Conservation (phyloP, 192 early-diverging fungal species). For the Linderina pennispora region DNA sequence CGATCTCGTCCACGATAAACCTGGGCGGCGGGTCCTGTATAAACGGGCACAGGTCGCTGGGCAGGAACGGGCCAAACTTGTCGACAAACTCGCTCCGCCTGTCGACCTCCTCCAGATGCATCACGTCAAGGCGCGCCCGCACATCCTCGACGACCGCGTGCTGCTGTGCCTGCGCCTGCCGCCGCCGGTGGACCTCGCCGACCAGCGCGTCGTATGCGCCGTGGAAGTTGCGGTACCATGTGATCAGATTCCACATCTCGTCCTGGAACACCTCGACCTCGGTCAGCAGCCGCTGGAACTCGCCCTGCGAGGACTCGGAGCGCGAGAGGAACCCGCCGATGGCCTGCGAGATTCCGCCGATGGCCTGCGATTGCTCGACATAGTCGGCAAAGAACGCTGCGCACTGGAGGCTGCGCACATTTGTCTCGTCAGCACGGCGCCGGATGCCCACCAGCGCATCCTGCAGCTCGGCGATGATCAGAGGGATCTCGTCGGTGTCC, state of each 20-base stretch:
- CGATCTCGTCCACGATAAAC: conserved; percentile 35
- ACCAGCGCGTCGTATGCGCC: conserved; percentile 41
- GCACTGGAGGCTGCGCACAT: conserved; percentile 36
- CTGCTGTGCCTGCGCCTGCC: conserved; percentile 26
- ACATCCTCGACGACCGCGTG: conserved; percentile 34
- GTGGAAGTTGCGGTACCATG: conserved; percentile 45
- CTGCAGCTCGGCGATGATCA: conserved; percentile 31
- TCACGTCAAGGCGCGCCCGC: conserved; percentile 25
- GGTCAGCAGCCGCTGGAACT: conserved; percentile 5
- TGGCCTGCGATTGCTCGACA: conserved; percentile 11
- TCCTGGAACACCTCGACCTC: conserved; percentile 21
- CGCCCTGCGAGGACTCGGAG: conserved; percentile 11
- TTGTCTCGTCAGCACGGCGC: conserved; percentile 32
- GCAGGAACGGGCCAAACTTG: conserved; percentile 30
- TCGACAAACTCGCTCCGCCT: conserved; percentile 32
- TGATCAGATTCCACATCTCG: conserved; percentile 37
- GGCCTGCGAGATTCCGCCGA: conserved; percentile 12
- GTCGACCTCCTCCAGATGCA: conserved; percentile 29
- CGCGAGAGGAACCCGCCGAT: conserved; percentile 6
- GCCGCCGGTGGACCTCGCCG: conserved; percentile 37
- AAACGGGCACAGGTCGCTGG: conserved; percentile 48
- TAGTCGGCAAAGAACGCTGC: conserved; percentile 33
- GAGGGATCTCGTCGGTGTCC: conserved; percentile 39
- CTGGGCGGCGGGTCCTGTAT: conserved; percentile 44
- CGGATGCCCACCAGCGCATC: conserved; percentile 17